phyloP scores from a whole-genome alignment of 371 early-diverging fungal species.

The Gilbertella persicaria region DNA sequence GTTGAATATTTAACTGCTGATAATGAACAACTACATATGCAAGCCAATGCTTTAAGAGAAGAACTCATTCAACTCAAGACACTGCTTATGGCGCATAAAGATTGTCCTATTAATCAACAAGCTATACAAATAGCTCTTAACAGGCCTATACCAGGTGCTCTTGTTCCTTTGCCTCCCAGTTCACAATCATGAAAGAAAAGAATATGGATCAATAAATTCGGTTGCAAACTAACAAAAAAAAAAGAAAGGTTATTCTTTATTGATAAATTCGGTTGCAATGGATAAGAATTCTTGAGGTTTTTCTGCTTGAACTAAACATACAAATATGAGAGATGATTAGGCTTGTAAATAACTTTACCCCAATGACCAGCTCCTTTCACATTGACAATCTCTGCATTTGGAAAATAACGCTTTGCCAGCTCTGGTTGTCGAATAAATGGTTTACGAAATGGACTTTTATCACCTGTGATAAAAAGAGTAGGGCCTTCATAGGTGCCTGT shows the following conservation, averaged over 20 bases:
- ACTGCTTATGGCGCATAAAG: slow-evolving; percentile 57
- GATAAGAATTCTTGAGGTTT: slow-evolving; percentile 56
- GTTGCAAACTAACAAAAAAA: neutral
- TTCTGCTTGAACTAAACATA: slow-evolving; percentile 74
- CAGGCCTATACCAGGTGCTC: slow-evolving; percentile 19
- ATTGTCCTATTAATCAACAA: slow-evolving; percentile 45
- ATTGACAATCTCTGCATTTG: slow-evolving; percentile 56
- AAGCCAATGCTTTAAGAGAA: slow-evolving; percentile 51
- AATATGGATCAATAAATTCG: neutral
- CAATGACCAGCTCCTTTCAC: slow-evolving; percentile 82
- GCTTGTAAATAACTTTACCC: slow-evolving; percentile 54
- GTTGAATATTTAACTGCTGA: slow-evolving; percentile 54
- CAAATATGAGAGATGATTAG: neutral
- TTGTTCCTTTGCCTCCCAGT: neutral
- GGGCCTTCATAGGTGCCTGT: slow-evolving; percentile 41
- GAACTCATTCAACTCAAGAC: slow-evolving; percentile 55
- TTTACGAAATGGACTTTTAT: slow-evolving; percentile 63
- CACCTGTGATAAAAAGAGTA: slow-evolving; percentile 80
- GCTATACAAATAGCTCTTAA: slow-evolving; percentile 15
- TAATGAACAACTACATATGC: slow-evolving; percentile 50
- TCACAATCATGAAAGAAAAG: neutral
- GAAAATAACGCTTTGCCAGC: slow-evolving; percentile 63
- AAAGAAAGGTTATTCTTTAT: neutral
- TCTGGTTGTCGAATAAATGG: slow-evolving; percentile 40
- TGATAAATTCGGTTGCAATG: slow-evolving; percentile 4